These are phyloP conservation scores for Erodium texanum DNA, from an alignment of 441 rosid genomes.

Conservation along the genomic window DNA sequence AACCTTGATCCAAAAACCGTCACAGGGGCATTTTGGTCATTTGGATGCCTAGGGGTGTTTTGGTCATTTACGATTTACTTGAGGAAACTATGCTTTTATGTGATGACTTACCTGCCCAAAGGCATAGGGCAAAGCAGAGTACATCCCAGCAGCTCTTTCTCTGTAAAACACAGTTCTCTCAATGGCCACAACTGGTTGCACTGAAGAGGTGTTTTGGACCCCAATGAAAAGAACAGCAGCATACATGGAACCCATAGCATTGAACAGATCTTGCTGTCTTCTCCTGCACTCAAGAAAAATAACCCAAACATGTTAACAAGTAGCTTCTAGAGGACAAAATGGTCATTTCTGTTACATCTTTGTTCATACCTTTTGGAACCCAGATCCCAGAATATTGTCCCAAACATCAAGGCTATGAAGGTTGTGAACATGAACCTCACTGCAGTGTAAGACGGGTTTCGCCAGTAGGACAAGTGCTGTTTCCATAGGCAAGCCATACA, in stretches of 20 bases:
- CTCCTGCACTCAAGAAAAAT: constrained; percentile 14
- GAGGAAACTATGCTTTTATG: not conserved
- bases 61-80: too few relatives aligned
- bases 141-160: constrained; percentile 35
- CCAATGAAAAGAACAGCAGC: constrained; percentile 58
- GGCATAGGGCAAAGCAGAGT: constrained; percentile 47
- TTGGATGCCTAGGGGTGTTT: too few relatives aligned
- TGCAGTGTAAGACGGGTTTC: constrained; percentile 70
- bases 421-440: constrained; percentile 58
- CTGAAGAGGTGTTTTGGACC: constrained; percentile 44
- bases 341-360: not conserved
- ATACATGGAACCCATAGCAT: constrained; percentile 68
- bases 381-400: constrained; percentile 72
- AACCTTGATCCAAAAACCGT: too few relatives aligned
- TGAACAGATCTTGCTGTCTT: constrained; percentile 42
- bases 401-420: constrained; percentile 32
- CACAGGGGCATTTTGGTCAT: too few relatives aligned
- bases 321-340: too few relatives aligned
- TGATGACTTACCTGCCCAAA: constrained; percentile 37
- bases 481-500: constrained; percentile 77
- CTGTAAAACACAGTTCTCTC: constrained; percentile 63
- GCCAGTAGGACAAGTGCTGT: constrained; percentile 75
- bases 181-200: constrained; percentile 51
- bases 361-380: constrained; percentile 47
- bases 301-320: too few relatives aligned